Evolutionary conservation across 257 asterid genomes (phyloP), one percentile per base, ranked within the genome.

Genomic region (Rehmannia glutinosa): DNA sequence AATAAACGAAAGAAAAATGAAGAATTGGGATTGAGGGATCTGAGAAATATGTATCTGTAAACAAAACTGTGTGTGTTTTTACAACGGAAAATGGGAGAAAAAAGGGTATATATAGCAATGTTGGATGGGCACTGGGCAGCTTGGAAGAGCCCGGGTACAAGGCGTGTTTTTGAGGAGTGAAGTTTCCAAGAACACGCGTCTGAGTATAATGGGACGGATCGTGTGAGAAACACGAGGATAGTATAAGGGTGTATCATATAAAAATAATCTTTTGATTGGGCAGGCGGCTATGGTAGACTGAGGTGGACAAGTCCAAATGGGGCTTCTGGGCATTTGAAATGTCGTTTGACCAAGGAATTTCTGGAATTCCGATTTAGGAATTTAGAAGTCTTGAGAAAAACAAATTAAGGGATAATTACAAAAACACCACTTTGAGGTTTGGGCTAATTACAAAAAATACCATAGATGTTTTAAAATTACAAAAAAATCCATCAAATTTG

Each of bases 141-240:
- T n/a, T 57, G 24, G 70, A 42, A 28, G 20, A 58, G 69, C 57
- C 39, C 39, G 42, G 43, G 70, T 36, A 8, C 13, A 28, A 46
- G 50, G 60, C 81, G 77, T 16, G 77, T 70, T 43, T 19, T 42
- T 19, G 71, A 1, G 5, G 17, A 5, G 23, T 17, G 75, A 71
- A 71, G 64, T 1, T 76, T 76, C 81, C 28, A 27, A 39, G 74
- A 71, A 66, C 8, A 38, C 68, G 53, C 65, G 73, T 20, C 9
- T 5, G 45, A 33, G 62, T 56, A 11, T 17, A 65, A 49, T 6
- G 33, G 60, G 49, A 66, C 62, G 59, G 16, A 17, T 9, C 6
- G 12, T 17, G 35, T 13, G 52, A 17, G 9, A 63, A 56, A 30
- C 69, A 46, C 69, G 58, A 63, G 47, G 10, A 9, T 7, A 11